These are phyloP conservation scores for Pseudomassariella vexata DNA, from an alignment of 2,329 filamentous ascomycete species.

Conservation along the genomic window DNA sequence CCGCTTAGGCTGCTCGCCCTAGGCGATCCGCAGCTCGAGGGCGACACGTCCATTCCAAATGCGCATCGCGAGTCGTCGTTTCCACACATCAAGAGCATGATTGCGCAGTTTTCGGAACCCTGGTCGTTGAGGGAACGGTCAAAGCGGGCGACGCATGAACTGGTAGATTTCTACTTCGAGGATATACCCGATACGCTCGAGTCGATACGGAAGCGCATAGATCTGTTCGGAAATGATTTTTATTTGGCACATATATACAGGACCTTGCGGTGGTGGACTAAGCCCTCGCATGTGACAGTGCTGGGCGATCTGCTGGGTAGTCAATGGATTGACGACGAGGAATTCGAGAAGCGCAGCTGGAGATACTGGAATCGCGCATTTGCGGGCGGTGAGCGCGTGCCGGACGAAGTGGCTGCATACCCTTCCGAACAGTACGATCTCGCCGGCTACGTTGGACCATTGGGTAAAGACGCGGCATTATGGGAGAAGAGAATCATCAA, in stretches of 20 bases:
- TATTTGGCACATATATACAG: slow-evolving; percentile 93
- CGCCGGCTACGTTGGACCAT: slow-evolving; percentile 40
- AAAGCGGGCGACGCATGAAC: slow-evolving; percentile 49
- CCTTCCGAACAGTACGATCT: slow-evolving; percentile 45
- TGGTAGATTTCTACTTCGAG: slow-evolving; percentile 55
- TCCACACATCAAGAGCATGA: slow-evolving; percentile 44
- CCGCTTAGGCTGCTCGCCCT: slow-evolving; percentile 84
- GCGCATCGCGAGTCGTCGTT: slow-evolving; percentile 42
- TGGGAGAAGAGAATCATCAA: slow-evolving; percentile 84
- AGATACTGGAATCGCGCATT: slow-evolving; percentile 83
- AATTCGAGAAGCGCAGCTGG: slow-evolving; percentile 68
- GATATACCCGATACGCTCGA: slow-evolving; percentile 65
- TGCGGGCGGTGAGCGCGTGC: slow-evolving; percentile 58
- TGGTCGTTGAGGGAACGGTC: slow-evolving; percentile 45
- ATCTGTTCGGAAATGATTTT: slow-evolving; percentile 88
- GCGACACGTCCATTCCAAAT: slow-evolving; percentile 74
- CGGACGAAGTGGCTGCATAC: slow-evolving; percentile 45
- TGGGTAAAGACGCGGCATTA: slow-evolving; percentile 38
- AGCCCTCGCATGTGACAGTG: slow-evolving; percentile 81
- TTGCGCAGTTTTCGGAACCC: slow-evolving; percentile 37
- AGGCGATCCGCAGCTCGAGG: slow-evolving; percentile 90
- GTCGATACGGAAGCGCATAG: slow-evolving; percentile 71
- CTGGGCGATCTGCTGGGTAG: slow-evolving; percentile 89
- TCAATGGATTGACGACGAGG: slow-evolving; percentile 85
- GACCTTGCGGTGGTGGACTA: slow-evolving; percentile 74